Evolutionary conservation across 1,139 yeast genomes (phyloP).

Genomic region (Candida smagusa): DNA sequence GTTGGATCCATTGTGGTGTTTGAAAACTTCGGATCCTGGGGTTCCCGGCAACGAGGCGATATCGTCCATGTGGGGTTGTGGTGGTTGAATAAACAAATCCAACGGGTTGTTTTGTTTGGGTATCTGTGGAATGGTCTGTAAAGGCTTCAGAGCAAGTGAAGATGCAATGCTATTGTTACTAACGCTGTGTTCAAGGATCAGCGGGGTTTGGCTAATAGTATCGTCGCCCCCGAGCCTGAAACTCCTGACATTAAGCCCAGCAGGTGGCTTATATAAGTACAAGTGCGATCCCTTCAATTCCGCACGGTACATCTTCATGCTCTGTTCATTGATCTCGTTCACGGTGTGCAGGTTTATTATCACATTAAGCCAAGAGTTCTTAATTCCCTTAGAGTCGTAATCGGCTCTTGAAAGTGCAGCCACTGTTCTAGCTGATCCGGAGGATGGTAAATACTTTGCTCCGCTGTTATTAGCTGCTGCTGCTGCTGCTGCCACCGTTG

Average conservation of each 20-base stretch:
- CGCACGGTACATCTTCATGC: slow-evolving; percentile 50
- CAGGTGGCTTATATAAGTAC: slow-evolving; percentile 53
- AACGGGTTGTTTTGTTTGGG: slow-evolving; percentile 3
- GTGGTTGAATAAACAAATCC: slow-evolving; percentile 6
- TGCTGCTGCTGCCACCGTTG: neutral
- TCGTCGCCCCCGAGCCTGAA: slow-evolving; percentile 26
- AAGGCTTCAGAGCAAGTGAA: neutral
- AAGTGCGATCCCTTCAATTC: slow-evolving; percentile 65
- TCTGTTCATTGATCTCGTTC: slow-evolving; percentile 35
- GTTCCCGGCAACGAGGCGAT: slow-evolving; percentile 7
- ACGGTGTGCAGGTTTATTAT: slow-evolving; percentile 30
- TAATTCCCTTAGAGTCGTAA: slow-evolving; percentile 29
- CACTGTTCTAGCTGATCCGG: slow-evolving; percentile 8
- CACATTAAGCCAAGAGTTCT: slow-evolving; percentile 46
- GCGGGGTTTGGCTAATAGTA: slow-evolving; percentile 1
- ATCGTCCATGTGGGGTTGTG: slow-evolving; percentile 3
- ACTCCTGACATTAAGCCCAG: slow-evolving; percentile 44
- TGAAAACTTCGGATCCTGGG: slow-evolving; percentile 13
- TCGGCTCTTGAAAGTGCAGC: slow-evolving; percentile 29
- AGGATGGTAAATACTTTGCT: no score
- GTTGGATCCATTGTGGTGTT: slow-evolving; percentile 15
- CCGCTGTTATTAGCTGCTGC: neutral
- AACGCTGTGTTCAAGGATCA: slow-evolving; percentile 2
- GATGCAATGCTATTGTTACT: slow-evolving; percentile 4
- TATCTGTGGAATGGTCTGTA: neutral